Evolutionary conservation across 495 filamentous ascomycete species (phyloP).

Genomic region (Penicillium subrubescens): DNA sequence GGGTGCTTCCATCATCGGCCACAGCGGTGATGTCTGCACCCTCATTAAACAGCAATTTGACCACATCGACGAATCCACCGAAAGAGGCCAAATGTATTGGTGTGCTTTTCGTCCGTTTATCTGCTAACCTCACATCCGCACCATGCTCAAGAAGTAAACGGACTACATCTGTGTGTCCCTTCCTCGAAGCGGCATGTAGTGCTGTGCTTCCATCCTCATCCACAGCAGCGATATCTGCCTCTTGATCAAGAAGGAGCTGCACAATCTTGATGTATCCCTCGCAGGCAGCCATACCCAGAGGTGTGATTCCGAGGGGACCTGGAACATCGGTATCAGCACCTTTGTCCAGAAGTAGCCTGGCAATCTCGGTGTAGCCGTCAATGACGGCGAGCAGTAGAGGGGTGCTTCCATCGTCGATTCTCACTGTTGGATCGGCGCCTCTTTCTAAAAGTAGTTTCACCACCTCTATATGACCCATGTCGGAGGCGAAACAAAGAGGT

Average conservation of each 20-base stretch:
- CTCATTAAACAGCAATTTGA: not conserved
- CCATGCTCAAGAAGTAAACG: not conserved
- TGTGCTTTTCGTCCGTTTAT: not conserved
- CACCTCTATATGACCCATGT: not conserved
- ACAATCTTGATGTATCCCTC: no score
- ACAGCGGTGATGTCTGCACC: not conserved
- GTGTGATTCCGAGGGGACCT: not conserved
- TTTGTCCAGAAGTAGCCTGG: not conserved
- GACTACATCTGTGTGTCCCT: not conserved
- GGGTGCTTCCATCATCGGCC: not conserved
- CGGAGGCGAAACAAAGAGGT: not conserved
- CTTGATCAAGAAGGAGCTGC: not conserved
- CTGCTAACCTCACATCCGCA: not conserved
- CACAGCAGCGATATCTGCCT: not conserved
- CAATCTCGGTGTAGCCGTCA: not conserved
- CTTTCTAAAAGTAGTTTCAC: not conserved
- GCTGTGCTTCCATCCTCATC: not conserved
- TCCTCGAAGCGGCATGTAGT: not conserved
- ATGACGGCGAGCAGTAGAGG: not conserved
- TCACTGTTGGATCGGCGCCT: not conserved
- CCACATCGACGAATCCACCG: not conserved
- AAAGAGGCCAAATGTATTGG: not conserved
- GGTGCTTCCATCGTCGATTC: not conserved
- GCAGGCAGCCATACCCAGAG: no score
- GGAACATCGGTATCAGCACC: not conserved